Percentiles rank a stretch among this genome's conserved stretches.
Conservation (phyloP, 305 asterid species). For the Solanum aculeatissimum region DNA sequence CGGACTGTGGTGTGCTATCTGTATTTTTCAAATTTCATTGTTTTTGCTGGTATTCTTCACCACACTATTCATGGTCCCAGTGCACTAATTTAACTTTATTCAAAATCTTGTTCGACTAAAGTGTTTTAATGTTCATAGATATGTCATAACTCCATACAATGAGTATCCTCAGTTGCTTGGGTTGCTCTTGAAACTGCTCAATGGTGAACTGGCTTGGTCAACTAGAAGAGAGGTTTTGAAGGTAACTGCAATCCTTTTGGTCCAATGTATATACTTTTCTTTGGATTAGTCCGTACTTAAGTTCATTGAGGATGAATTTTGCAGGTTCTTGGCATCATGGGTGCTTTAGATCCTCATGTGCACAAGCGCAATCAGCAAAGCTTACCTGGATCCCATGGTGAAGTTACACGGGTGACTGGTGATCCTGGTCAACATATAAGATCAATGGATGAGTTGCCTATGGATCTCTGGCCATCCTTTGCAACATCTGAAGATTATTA, state of each 20-base stretch:
- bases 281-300: neutral
- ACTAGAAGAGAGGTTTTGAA: constrained; percentile 93
- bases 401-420: constrained; percentile 70
- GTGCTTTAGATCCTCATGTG: constrained; percentile 94
- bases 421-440: constrained; percentile 80
- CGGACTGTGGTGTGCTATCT: neutral
- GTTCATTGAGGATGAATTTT: neutral
- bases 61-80: neutral
- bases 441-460: constrained; percentile 81
- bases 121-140: constrained; percentile 33
- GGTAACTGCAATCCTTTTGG: constrained; percentile 32
- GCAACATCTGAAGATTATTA: constrained; percentile 96
- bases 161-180: constrained; percentile 92
- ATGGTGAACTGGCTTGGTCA: constrained; percentile 98
- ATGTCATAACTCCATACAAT: constrained; percentile 87
- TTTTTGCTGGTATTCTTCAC: neutral
- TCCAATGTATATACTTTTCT: neutral
- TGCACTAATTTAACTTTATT: neutral
- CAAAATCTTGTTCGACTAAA: neutral
- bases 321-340: constrained; percentile 98
- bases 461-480: constrained; percentile 99
- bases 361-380: constrained; percentile 81
- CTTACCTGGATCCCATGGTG: constrained; percentile 88
- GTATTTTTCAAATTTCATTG: neutral
- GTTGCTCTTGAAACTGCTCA: constrained; percentile 82